Percentiles rank a stretch among this genome's conserved stretches.
Conservation (phyloP, 2,329 filamentous ascomycete genomes). For the Trichoderma asperellum region DNA sequence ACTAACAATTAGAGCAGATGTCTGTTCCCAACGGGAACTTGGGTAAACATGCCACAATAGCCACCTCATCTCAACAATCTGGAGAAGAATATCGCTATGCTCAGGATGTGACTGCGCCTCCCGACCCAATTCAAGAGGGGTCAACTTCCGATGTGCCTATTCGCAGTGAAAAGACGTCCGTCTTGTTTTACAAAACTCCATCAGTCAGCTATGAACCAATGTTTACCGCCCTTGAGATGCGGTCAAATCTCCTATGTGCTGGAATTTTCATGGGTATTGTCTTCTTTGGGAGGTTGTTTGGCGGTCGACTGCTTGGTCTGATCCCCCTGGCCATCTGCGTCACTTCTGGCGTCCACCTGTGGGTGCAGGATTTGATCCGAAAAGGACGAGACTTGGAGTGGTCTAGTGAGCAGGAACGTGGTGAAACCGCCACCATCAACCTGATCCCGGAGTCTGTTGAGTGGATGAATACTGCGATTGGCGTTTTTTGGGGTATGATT, state of each 20-base stretch:
- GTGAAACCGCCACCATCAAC: slow-evolving; percentile 83
- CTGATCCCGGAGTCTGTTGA: slow-evolving; percentile 90
- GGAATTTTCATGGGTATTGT: slow-evolving; percentile 75
- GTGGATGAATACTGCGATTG: slow-evolving; percentile 92
- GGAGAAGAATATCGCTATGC: slow-evolving; percentile 79
- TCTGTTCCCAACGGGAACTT: slow-evolving; percentile 91
- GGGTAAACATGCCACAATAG: slow-evolving; percentile 71
- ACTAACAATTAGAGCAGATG: slow-evolving; percentile 52
- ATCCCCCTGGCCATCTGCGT: slow-evolving; percentile 74
- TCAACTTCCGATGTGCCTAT: slow-evolving; percentile 93
- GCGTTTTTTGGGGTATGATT: slow-evolving; percentile 85
- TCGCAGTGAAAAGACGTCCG: slow-evolving; percentile 93
- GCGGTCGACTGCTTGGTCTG: slow-evolving; percentile 75
- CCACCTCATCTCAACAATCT: slow-evolving; percentile 71
- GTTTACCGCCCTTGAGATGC: slow-evolving; percentile 74
- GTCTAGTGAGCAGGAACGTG: slow-evolving; percentile 82
- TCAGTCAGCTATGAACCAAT: slow-evolving; percentile 88
- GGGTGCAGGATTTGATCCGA: slow-evolving; percentile 84
- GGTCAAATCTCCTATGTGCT: slow-evolving; percentile 70
- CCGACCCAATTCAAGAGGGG: slow-evolving; percentile 79
- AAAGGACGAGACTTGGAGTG: slow-evolving; percentile 85
- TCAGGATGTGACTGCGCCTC: slow-evolving; percentile 89
- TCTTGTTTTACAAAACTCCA: slow-evolving; percentile 93
- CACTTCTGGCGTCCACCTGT: slow-evolving; percentile 79
- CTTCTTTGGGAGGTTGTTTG: slow-evolving; percentile 77